phyloP scores from a whole-genome alignment of 1,139 yeast species.

The Pichia sorboxylosa region DNA sequence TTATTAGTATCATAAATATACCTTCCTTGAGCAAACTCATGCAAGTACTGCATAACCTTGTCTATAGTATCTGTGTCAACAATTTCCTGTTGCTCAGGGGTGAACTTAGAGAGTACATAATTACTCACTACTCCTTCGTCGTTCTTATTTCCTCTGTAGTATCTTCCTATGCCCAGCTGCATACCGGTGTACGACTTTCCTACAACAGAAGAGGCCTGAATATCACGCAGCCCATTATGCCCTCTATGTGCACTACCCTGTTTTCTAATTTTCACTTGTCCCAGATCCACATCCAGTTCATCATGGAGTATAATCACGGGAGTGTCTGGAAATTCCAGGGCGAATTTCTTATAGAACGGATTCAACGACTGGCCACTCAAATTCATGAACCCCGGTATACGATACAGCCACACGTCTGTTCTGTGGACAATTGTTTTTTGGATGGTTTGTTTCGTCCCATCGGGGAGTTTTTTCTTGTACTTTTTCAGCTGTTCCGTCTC shows the following conservation, averaged over 20 bases:
- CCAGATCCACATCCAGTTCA: slow-evolving; percentile 55
- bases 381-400: slow-evolving; percentile 58
- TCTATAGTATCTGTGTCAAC: slow-evolving; percentile 31
- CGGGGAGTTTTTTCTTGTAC: too few relatives aligned
- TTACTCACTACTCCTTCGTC: slow-evolving; percentile 44
- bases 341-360: slow-evolving; percentile 34
- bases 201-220: slow-evolving; percentile 26
- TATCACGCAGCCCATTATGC: slow-evolving; percentile 66
- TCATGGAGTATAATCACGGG: slow-evolving; percentile 52
- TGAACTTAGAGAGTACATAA: slow-evolving; percentile 48
- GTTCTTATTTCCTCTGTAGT: slow-evolving; percentile 28
- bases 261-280: slow-evolving; percentile 47
- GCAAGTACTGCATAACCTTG: slow-evolving; percentile 27
- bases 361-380: slow-evolving; percentile 44
- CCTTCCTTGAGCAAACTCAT: slow-evolving; percentile 23
- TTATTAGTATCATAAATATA: slow-evolving; percentile 28
- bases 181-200: slow-evolving; percentile 38
- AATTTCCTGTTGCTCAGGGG: slow-evolving; percentile 26
- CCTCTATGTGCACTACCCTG: slow-evolving; percentile 57
- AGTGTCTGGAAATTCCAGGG: background rate
- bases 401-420: slow-evolving; percentile 27
- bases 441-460: too few relatives aligned
- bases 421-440: background rate
- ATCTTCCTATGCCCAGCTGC: slow-evolving; percentile 67
- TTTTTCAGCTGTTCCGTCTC: too few relatives aligned